Evolutionary conservation across 305 asterid species (phyloP), one percentile per base, ranked within the genome.

Genomic region (Fraxinus platypoda): DNA sequence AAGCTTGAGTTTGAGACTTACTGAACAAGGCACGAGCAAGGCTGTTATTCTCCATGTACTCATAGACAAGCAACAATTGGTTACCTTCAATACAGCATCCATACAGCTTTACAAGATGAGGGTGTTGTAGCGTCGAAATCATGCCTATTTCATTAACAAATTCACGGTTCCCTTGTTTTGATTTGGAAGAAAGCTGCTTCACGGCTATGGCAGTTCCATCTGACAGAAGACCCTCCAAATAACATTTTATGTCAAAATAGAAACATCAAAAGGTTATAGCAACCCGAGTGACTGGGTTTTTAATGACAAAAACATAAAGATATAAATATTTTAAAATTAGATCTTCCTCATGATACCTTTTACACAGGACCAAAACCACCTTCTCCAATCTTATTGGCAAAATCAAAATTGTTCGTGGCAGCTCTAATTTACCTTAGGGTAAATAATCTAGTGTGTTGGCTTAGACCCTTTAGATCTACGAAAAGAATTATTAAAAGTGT

Each of bases 321-420:
- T 26, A 26, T 26, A 26, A 26, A 26, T 26, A 26, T 26, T 26
- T 11, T 19, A n/a, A 6, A 82, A 15, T 13, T 75, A 30, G 9
- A 19, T 37, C 49, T 70, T 23, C 72, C 21, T 46, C 1, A 74
- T 11, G 78, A 35, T 82, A 92, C 98, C 95, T 91, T 92, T 90
- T 85, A 93, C 15, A 94, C 95, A 3, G 93, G 82, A 23, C 98
- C 98, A 83, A 94, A 94, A 77, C 98, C 97, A 84, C 98, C 98
- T 88, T 94, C 98, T 86, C 97, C 98, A 37, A 92, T 90, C 84
- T 94, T 94, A 82, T 92, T 92, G 57, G 91, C 88, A 4, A 87
- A 86, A 85, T 92, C 92, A 77, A 92, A 92, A 83, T 93, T 90
- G 49, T 90, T 85, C 30, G 97, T 93, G 25, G 95, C 97, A 68